phyloP scores from a whole-genome alignment of 129 eudicot species.

The Flaveria ramosissima region DNA sequence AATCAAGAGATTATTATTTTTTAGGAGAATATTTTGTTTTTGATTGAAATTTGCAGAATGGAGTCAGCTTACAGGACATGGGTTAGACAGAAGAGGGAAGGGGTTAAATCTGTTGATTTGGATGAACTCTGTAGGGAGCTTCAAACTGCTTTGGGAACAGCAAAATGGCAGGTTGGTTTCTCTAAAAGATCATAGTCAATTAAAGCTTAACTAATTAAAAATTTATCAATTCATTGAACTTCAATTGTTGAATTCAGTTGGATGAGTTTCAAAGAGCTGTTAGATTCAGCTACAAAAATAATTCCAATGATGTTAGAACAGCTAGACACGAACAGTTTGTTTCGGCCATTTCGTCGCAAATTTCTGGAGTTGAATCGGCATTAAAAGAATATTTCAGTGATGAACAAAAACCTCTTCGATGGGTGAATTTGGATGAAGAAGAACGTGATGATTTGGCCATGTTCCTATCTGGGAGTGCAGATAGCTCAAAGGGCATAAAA shows the following conservation, averaged over 20 bases:
- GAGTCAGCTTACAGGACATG: slow-evolving; percentile 93
- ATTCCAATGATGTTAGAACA: slow-evolving; percentile 52
- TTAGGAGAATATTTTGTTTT: neutral
- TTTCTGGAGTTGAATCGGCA: slow-evolving; percentile 66
- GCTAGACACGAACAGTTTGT: slow-evolving; percentile 77
- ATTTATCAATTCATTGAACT: slow-evolving; percentile 11
- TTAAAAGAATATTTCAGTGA: slow-evolving; percentile 50
- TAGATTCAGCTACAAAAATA: slow-evolving; percentile 62
- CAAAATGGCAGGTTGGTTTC: slow-evolving; percentile 94
- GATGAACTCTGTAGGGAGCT: slow-evolving; percentile 79
- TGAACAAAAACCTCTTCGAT: slow-evolving; percentile 65
- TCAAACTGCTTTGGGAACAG: slow-evolving; percentile 90
- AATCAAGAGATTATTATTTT: neutral
- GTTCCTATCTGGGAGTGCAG: slow-evolving; percentile 69
- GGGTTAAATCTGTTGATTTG: slow-evolving; percentile 41
- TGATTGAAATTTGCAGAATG: slow-evolving; percentile 49
- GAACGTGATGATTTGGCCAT: slow-evolving; percentile 88
- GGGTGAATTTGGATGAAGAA: slow-evolving; percentile 86
- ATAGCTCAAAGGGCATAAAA: slow-evolving; percentile 38
- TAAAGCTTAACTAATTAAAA: neutral
- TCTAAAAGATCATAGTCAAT: neutral
- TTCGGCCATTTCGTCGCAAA: slow-evolving; percentile 68
- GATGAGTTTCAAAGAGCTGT: slow-evolving; percentile 95
- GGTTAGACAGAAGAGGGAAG: slow-evolving; percentile 75
- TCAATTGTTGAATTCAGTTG: slow-evolving; percentile 46